Base-by-base conservation (phyloP, 2,329 filamentous ascomycete species). In the Stylonectria norvegica region DNA sequence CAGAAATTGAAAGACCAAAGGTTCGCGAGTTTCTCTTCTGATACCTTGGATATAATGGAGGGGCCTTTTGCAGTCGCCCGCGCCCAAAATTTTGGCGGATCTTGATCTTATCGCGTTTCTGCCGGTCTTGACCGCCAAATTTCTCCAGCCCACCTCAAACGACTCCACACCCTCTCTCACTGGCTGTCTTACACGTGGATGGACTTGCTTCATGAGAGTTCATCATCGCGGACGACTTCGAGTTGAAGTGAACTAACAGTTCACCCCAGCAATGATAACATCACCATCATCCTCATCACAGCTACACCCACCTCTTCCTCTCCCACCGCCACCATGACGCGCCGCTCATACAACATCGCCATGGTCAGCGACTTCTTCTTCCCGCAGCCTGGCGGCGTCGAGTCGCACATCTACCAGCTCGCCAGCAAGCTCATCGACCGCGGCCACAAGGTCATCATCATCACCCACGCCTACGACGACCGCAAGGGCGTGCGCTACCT, bases 331-430 rank as follows among this genome's bases (percentile, higher is more conserved):
- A 66, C 53, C 40, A 78, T 76, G 67, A 65, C 71, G 54, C 75
- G 71, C 54, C 72, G 72, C 49, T 78, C 75, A 20, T 84, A 83
- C 65, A 83, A 81, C 59, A 84, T 84, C 68, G 81, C 80, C 48
- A 98, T 98, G 93, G 87, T 96, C 65, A 90, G 91, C 78, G 93
- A 98, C 74, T 96, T 95, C 77, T 98, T 98, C 82, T 98, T 94
- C 63, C 93, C 93, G 11, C 91, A 97, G 60, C 91, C 93, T 37
- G 90, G 93, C 61, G 93, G 93, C 56, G 82, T 98, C 51, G 93
- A 98, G 71, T 95, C 89, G 66, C 93, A 98, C 68, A 97, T 98
- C 57, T 98, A 98, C 71, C 93, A 98, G 66, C 75, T 98, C 28
- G 93, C 91, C 20, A 88, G 86, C 42, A 98, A 97, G 76, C 81